Conservation (phyloP, 1,284 basidiomycete species). For the Grifola frondosa region DNA sequence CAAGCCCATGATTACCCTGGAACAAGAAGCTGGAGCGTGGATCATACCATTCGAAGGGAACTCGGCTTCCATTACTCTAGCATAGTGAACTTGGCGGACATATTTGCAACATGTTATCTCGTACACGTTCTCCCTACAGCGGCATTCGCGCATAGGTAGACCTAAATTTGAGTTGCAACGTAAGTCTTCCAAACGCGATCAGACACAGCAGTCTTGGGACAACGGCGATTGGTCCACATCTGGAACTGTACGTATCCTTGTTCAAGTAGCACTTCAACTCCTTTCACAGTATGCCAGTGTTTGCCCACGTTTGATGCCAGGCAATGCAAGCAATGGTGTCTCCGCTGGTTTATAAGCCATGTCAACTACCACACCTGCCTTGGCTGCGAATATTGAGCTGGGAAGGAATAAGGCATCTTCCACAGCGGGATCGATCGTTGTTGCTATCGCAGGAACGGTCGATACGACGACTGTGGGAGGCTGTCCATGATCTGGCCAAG, state of each 20-base stretch:
- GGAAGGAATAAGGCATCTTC: constrained; percentile 56
- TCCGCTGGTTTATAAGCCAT: constrained; percentile 89
- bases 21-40: constrained; percentile 49
- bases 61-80: constrained; percentile 25
- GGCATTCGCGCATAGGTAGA: background rate
- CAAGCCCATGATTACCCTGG: constrained; percentile 38
- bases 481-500: constrained; percentile 46
- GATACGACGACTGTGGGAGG: constrained; percentile 78
- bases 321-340: constrained; percentile 63
- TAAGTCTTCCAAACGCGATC: constrained; percentile 53
- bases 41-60: constrained; percentile 41
- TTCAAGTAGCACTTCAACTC: constrained; percentile 83
- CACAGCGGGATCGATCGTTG: constrained; percentile 39
- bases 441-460: constrained; percentile 81
- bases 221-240: constrained; percentile 73
- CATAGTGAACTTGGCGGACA: constrained; percentile 3
- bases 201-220: constrained; percentile 48
- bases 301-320: constrained; percentile 47
- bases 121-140: background rate
- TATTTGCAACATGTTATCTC: background rate
- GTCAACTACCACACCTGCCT: constrained; percentile 71
- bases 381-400: constrained; percentile 49
- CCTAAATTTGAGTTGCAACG: background rate
- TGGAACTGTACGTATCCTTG: constrained; percentile 87
- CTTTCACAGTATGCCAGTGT: constrained; percentile 77